Conservation (phyloP, 1,139 yeast genomes). For the Sugiyamaella neomexicana region DNA sequence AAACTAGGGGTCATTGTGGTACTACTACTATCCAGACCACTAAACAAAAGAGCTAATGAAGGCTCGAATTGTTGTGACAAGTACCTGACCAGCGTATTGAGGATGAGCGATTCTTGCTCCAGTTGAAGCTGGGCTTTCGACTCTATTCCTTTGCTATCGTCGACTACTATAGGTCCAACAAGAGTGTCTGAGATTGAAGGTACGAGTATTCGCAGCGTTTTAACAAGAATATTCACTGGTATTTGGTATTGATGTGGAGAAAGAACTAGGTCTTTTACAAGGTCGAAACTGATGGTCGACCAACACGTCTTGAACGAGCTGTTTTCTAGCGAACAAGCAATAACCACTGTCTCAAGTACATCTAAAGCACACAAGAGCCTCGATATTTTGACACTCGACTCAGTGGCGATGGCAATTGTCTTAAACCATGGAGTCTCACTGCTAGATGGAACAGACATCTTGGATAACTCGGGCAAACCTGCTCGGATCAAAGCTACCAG, state of each 20-base stretch:
- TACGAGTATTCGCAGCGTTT: slow-evolving; percentile 17
- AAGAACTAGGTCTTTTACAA: slow-evolving; percentile 18
- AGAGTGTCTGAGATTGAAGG: slow-evolving; percentile 22
- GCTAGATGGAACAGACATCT: slow-evolving; percentile 1
- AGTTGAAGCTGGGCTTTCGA: slow-evolving; percentile 10
- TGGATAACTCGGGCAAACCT: background rate
- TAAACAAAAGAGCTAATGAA: slow-evolving; percentile 10
- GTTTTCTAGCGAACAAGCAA: slow-evolving; percentile 29
- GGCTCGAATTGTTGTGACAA: slow-evolving; percentile 10
- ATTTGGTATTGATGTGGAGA: slow-evolving; percentile 16
- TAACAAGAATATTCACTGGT: slow-evolving; percentile 18
- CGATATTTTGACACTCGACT: slow-evolving; percentile 38
- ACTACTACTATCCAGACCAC: slow-evolving; percentile 15
- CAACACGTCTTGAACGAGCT: slow-evolving; percentile 20
- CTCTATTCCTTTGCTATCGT: background rate
- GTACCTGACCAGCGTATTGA: slow-evolving; percentile 13
- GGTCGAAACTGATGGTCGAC: slow-evolving; percentile 19
- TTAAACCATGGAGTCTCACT: slow-evolving; percentile 22
- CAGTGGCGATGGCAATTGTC: slow-evolving; percentile 24
- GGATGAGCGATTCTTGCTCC: slow-evolving; percentile 14
- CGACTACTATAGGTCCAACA: slow-evolving; percentile 22
- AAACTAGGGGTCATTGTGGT: background rate
- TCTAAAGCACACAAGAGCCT: slow-evolving; percentile 55
- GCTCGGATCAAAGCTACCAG: slow-evolving; percentile 4
- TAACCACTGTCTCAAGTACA: slow-evolving; percentile 48